phyloP scores from a whole-genome alignment of 441 rosid genomes.

The Bocquillonia castaneifolia region DNA sequence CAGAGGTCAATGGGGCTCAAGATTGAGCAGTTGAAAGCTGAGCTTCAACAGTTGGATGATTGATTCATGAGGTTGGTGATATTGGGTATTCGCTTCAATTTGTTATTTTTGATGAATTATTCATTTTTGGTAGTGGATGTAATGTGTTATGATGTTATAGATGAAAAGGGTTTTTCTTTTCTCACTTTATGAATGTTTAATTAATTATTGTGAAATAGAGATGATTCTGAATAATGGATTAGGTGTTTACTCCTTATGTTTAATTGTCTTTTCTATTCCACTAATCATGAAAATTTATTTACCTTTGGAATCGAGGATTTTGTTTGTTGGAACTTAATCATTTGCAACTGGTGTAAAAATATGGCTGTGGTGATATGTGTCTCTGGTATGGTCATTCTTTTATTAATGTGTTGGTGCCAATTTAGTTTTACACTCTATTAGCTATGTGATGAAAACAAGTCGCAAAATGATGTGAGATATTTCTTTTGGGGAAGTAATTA shows the following conservation, averaged over 20 bases:
- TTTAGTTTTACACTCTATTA: background rate
- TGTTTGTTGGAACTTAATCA: background rate
- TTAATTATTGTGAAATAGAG: background rate
- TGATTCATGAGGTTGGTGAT: slow-evolving; percentile 47
- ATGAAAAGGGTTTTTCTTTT: background rate
- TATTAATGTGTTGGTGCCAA: background rate
- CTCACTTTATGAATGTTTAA: background rate
- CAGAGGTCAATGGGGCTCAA: slow-evolving; percentile 92
- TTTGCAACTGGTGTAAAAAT: background rate
- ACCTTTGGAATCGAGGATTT: background rate
- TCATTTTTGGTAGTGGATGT: too few species aligned
- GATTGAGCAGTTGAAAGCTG: slow-evolving; percentile 93
- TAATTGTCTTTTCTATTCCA: background rate
- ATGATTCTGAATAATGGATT: slow-evolving; percentile 19
- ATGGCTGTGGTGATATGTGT: background rate
- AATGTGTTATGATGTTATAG: too few species aligned
- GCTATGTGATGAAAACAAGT: background rate
- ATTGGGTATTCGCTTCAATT: slow-evolving; percentile 4
- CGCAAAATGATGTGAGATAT: background rate
- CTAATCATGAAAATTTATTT: background rate
- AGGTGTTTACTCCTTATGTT: background rate
- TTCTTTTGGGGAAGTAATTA: background rate
- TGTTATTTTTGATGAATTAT: background rate
- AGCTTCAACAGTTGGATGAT: slow-evolving; percentile 74
- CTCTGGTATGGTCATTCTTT: background rate